Evolutionary conservation across 2,329 filamentous ascomycete genomes (phyloP).

Genomic region (Diaporthe ampelina): DNA sequence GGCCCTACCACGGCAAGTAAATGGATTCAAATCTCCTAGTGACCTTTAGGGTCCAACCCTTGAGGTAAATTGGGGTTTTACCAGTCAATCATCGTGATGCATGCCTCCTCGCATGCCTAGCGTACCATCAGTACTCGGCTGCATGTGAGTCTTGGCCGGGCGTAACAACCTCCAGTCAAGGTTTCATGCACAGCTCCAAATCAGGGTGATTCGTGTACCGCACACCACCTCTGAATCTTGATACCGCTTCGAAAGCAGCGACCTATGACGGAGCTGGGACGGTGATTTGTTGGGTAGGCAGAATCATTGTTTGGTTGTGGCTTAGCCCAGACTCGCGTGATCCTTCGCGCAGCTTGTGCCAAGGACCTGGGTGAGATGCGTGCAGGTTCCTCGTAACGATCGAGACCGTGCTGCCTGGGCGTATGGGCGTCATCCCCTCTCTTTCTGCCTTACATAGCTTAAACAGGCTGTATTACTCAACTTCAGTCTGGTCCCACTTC

Average conservation of each 20-base stretch:
- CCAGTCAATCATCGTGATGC: too few species aligned
- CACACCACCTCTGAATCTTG: neutral
- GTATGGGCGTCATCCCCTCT: rapidly evolving
- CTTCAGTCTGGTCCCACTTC: too few species aligned
- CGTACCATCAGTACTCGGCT: neutral
- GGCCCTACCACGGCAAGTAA: too few species aligned
- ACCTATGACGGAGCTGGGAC: neutral
- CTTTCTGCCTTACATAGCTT: neutral
- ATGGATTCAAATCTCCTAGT: too few species aligned
- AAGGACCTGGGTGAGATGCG: neutral
- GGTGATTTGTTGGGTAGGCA: conserved; percentile 12
- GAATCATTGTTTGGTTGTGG: neutral
- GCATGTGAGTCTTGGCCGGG: conserved; percentile 15
- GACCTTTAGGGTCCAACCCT: too few species aligned
- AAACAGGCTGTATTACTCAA: too few species aligned
- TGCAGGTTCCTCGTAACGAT: neutral
- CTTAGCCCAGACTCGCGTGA: conserved; percentile 6
- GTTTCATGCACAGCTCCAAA: neutral
- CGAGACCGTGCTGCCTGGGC: neutral
- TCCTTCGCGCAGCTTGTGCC: conserved; percentile 25
- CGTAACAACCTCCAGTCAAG: neutral
- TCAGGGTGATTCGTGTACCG: neutral
- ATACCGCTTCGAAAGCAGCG: neutral
- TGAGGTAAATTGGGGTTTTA: too few species aligned
- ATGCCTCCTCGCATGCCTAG: neutral